Percentiles rank a stretch among this genome's conserved stretches.
These are phyloP conservation scores for Bullera alba DNA, from an alignment of 768 basidiomycete genomes.

Conservation along the genomic window DNA sequence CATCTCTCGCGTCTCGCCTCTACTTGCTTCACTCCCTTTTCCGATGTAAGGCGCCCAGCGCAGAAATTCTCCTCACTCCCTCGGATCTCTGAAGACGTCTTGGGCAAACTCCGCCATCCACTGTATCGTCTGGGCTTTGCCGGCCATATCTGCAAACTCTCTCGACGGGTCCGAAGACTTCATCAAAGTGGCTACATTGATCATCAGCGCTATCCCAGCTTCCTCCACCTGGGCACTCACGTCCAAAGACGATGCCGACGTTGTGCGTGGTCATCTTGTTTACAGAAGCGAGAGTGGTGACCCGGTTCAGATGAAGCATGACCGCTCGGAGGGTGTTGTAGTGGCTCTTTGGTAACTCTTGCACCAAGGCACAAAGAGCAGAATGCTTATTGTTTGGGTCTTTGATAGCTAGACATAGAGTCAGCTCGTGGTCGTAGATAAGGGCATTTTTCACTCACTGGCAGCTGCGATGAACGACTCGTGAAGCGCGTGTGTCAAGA, in stretches of 20 bases:
- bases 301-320: conserved; percentile 76
- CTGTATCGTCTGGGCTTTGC: conserved; percentile 85
- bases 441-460: conserved; percentile 44
- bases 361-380: conserved; percentile 61
- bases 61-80: no score
- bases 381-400: conserved; percentile 59
- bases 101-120: conserved; percentile 79
- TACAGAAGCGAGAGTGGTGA: conserved; percentile 60
- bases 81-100: conserved; percentile 26
- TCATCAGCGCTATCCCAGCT: conserved; percentile 2
- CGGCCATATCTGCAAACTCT: conserved; percentile 95
- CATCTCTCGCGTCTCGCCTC: no score
- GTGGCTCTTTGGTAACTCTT: conserved; percentile 75
- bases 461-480: conserved; percentile 79
- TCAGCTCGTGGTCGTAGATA: no score
- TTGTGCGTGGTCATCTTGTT: conserved; percentile 96
- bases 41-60: no score
- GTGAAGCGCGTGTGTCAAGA: conserved; percentile 84
- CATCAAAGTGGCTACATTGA: conserved; percentile 74
- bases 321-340: conserved; percentile 74
- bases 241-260: conserved; percentile 94
- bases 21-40: no score
- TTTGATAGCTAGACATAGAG: conserved; percentile 48
- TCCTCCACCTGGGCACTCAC: conserved; percentile 53
- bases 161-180: conserved; percentile 74